A percentile compares a stretch with the other conserved stretches of the same genome.
phyloP scores from a whole-genome alignment of 2,329 filamentous ascomycete species.

The Lachnellula hyalina region DNA sequence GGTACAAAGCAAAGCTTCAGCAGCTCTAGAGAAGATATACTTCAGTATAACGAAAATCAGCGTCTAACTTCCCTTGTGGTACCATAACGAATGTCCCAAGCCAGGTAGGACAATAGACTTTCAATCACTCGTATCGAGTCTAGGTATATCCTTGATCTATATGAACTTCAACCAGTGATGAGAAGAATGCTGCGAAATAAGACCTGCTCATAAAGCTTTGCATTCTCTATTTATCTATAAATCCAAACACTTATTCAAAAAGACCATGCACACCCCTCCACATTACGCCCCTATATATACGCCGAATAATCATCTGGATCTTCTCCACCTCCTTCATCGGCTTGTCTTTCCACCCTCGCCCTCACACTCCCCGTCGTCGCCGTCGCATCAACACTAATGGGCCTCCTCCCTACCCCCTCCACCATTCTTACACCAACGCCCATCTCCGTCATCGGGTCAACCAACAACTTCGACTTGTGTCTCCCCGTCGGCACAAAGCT shows the following conservation, averaged over 20 bases:
- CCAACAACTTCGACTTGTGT: slow-evolving; percentile 1
- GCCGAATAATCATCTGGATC: slow-evolving; percentile 17
- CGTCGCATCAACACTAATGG: slow-evolving; percentile 22
- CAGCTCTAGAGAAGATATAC: no score
- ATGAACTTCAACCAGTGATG: no score
- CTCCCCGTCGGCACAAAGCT: neutral
- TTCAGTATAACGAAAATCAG: no score
- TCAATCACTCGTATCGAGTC: no score
- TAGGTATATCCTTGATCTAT: no score
- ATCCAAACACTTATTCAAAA: neutral
- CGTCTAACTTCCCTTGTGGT: no score
- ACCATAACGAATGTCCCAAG: no score
- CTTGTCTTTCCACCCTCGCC: slow-evolving; percentile 4
- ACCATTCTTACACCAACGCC: slow-evolving; percentile 16
- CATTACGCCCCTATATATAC: slow-evolving; percentile 13
- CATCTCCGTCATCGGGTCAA: neutral
- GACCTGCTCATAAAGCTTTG: neutral
- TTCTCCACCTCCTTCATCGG: neutral
- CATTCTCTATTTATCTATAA: slow-evolving; percentile 2
- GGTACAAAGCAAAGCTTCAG: no score
- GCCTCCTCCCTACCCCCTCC: slow-evolving; percentile 16
- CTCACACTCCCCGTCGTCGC: slow-evolving; percentile 12
- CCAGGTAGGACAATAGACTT: no score
- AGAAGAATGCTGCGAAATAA: neutral
- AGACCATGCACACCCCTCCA: neutral